phyloP scores from a whole-genome alignment of 257 asterid species.

The Fraxinus pennsylvanica region DNA sequence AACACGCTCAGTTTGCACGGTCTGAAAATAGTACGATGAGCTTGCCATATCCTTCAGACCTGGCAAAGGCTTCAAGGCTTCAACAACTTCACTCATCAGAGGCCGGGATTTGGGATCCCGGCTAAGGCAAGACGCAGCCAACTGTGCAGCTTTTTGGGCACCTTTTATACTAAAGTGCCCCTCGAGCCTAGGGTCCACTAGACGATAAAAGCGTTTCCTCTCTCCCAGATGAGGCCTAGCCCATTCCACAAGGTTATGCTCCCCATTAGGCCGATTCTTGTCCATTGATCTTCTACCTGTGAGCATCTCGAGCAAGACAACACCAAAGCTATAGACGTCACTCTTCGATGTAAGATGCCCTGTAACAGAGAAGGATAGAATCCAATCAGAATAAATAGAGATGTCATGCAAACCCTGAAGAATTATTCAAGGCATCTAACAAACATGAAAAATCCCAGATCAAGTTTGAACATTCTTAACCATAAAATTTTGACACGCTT shows the following conservation, averaged over 20 bases:
- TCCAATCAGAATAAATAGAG: slow-evolving; percentile 11
- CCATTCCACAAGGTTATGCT: slow-evolving; percentile 69
- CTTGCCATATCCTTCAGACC: slow-evolving; percentile 69
- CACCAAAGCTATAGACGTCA: slow-evolving; percentile 64
- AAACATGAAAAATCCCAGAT: not conserved
- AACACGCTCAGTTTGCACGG: slow-evolving; percentile 50
- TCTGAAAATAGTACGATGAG: slow-evolving; percentile 65
- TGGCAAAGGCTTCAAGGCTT: slow-evolving; percentile 60
- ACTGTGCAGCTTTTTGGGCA: slow-evolving; percentile 63
- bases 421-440: not conserved
- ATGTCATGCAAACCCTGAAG: not conserved
- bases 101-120: slow-evolving; percentile 59
- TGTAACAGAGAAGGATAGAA: slow-evolving; percentile 18
- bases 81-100: slow-evolving; percentile 62
- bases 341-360: slow-evolving; percentile 70
- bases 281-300: slow-evolving; percentile 70
- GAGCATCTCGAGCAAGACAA: slow-evolving; percentile 60
- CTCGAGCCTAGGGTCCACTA: slow-evolving; percentile 62
- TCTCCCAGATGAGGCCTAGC: slow-evolving; percentile 61
- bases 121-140: slow-evolving; percentile 58
- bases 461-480: not conserved
- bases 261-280: slow-evolving; percentile 64
- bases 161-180: slow-evolving; percentile 68
- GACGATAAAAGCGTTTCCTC: slow-evolving; percentile 49
- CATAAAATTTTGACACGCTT: not conserved